Evolutionary conservation across 495 filamentous ascomycete genomes (phyloP).

Genomic region (Daldinia vernicosa): DNA sequence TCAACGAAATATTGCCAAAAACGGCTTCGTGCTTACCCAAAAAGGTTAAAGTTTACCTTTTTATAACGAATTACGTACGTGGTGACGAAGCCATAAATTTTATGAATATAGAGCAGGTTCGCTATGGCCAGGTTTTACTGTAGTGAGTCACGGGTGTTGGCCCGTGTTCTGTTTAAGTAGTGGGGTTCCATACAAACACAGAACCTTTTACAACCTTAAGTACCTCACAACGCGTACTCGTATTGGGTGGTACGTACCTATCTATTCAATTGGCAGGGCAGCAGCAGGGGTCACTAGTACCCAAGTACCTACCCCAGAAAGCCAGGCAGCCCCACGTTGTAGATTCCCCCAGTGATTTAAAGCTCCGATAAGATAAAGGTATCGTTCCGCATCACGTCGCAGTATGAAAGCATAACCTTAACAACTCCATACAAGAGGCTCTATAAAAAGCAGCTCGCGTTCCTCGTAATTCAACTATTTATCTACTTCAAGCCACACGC

Average conservation of each 20-base stretch:
- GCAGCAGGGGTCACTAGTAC: neutral
- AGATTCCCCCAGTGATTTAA: neutral
- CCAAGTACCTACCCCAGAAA: neutral
- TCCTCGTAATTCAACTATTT: neutral
- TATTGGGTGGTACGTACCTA: neutral
- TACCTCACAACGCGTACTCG: no score
- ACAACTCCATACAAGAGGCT: neutral
- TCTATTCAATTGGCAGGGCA: neutral
- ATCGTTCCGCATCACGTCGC: neutral
- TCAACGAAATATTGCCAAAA: no score
- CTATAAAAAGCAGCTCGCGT: neutral
- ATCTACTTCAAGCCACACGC: neutral
- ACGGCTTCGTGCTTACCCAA: no score
- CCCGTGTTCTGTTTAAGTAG: no score
- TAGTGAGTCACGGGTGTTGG: no score
- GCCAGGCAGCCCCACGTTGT: neutral
- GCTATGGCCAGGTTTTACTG: no score
- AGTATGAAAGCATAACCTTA: neutral
- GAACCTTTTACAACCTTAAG: no score
- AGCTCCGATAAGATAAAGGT: constrained; percentile 29
- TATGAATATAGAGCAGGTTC: no score
- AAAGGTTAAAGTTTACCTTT: no score
- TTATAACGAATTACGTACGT: no score
- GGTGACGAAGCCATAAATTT: no score
- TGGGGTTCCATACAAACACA: no score